Evolutionary conservation across 345 rosid genomes (phyloP), one percentile per base, ranked within the genome.

Genomic region (Salix suchowensis): DNA sequence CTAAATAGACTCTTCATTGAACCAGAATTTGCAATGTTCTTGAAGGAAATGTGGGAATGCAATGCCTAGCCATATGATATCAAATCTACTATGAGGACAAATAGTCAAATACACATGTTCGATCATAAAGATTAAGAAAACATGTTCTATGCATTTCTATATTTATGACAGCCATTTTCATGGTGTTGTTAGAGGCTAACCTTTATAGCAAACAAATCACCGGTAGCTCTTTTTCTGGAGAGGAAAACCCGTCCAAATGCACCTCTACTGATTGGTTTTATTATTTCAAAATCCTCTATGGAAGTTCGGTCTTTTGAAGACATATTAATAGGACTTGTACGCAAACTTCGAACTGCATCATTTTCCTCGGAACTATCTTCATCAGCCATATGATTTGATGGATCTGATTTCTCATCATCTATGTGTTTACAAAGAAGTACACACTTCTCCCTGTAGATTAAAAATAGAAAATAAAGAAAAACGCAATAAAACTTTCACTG

Each of bases 221-320:
- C 99, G 0, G 98, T 96, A 54, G 96, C 88, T 82, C 97, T 89
- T 84, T 96, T 96, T 76, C 84, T 87, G 44, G 99, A 89, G 72
- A 96, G 98, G 80, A 93, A 93, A 73, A 96, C 98, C 79, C 97
- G 85, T 73, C 99, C 99, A 78, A 87, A 96, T 78, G 98, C 98
- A 78, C 99, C 99, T 40, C 93, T 88, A 84, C 99, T 96, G 76
- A 96, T 92, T 71, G 99, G 99, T 88, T 93, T 96, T 74, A 93
- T 96, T 74, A 96, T 96, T 83, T 96, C 97, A 76, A 96, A 96
- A 86, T 96, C 99, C 84, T 96, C 99, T 68, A 96, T 96, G 21
- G 98, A 93, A 40, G 98, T 96, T 73, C 99, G 82, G 79, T 96
- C 96, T 87, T 85, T 96, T 30, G 91, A 88, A 55, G 89, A 84